phyloP scores from a whole-genome alignment of 2,329 filamentous ascomycete genomes.

The Rhexocercosporidium sp. region DNA sequence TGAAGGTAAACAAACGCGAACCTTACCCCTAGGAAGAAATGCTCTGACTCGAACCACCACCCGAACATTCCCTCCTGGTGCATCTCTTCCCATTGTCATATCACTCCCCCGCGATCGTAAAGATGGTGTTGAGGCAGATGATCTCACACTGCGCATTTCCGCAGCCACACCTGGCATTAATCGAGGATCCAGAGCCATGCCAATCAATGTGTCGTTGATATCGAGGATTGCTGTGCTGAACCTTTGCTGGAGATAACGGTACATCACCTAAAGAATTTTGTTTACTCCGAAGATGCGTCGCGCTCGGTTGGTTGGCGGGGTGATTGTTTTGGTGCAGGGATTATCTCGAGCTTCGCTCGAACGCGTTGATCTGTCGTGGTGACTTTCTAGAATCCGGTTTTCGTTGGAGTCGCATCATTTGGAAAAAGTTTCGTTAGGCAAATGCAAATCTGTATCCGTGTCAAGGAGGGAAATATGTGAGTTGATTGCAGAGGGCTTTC shows the following conservation, averaged over 20 bases:
- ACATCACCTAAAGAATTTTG: no score
- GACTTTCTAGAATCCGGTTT: no score
- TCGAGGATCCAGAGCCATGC: slow-evolving; percentile 49
- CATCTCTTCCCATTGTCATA: slow-evolving; percentile 53
- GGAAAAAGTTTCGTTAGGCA: not conserved
- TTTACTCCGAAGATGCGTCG: slow-evolving; percentile 9
- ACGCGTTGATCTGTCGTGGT: not conserved
- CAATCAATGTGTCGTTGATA: slow-evolving; percentile 44
- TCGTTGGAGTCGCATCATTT: not conserved
- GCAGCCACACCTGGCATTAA: slow-evolving; percentile 52
- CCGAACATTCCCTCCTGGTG: slow-evolving; percentile 74
- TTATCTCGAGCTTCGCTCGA: not conserved
- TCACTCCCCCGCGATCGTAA: slow-evolving; percentile 74
- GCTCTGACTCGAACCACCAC: slow-evolving; percentile 83
- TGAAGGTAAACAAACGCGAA: not conserved
- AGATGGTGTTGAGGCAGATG: slow-evolving; percentile 79
- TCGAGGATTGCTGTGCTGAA: slow-evolving; percentile 34
- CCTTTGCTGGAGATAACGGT: slow-evolving; percentile 35
- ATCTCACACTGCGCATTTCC: slow-evolving; percentile 52
- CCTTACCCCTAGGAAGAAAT: slow-evolving; percentile 76
- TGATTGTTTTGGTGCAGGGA: slow-evolving; percentile 19
- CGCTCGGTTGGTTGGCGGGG: slow-evolving; percentile 25
- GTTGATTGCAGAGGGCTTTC: not conserved
- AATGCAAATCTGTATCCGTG: not conserved
- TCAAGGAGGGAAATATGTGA: not conserved